These are phyloP conservation scores for Parafenestella ontariensis DNA, from an alignment of 2,329 filamentous ascomycete species.

Conservation along the genomic window DNA sequence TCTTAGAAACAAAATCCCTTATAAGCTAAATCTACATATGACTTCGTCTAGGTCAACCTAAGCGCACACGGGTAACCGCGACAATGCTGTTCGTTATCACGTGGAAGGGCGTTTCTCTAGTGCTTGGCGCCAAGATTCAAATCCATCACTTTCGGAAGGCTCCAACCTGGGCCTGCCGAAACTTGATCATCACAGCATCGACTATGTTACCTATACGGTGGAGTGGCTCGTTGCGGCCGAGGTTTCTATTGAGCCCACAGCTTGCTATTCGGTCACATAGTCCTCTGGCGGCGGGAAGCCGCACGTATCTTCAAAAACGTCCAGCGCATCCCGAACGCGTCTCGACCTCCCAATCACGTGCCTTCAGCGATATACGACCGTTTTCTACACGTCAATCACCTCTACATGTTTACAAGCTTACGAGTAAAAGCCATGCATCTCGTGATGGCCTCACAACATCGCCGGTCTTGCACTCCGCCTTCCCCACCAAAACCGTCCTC, in stretches of 20 bases:
- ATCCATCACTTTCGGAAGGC: neutral
- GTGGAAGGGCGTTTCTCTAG: neutral
- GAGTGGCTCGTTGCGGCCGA: slow-evolving; percentile 9
- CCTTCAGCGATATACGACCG: slow-evolving; percentile 2
- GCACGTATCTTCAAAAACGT: slow-evolving; percentile 17
- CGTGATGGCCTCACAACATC: neutral
- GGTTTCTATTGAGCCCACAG: neutral
- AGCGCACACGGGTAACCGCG: neutral
- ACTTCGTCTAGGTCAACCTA: neutral
- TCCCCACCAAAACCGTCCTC: slow-evolving; percentile 43
- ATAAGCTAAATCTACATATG: neutral
- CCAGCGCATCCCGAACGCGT: slow-evolving; percentile 16
- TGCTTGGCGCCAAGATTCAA: neutral
- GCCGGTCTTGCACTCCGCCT: slow-evolving; percentile 31
- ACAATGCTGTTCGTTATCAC: neutral
- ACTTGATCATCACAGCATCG: slow-evolving; percentile 5
- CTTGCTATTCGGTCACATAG: slow-evolving; percentile 5
- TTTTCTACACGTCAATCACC: neutral
- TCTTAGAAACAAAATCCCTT: neutral
- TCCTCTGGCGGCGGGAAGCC: slow-evolving; percentile 8
- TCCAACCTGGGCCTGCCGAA: neutral
- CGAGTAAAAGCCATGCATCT: neutral
- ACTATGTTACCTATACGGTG: slow-evolving; percentile 20
- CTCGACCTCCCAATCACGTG: slow-evolving; percentile 25
- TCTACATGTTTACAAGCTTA: neutral